Evolutionary conservation across 1,284 basidiomycete species (phyloP), one percentile per base, ranked within the genome.

Genomic region (Ustilago tritici): DNA sequence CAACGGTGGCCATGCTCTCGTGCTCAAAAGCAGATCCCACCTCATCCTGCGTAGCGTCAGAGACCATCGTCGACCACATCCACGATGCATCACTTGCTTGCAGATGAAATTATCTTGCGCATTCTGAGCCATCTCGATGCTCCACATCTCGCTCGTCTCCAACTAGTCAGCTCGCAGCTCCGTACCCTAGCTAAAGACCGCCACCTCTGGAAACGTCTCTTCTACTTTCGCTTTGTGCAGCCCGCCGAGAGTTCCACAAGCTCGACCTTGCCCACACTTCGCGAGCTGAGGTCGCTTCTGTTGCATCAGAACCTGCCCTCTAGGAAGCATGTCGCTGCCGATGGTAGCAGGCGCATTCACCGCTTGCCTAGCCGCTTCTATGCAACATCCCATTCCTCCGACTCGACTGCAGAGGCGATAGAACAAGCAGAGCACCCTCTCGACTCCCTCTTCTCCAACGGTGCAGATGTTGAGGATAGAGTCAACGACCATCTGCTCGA

Each of bases 141-240:
- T 31, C 5, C 36, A 1, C 68, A 74, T 32, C 63, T 78, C 12
- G 55, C 36, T 56, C 56, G 62, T 6, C 36, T 78, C 12, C 71
- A 75, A 36, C 31, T 35, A 34, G 71, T 71, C 49, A 66, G 38
- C 50, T 58, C 53, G 10, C 65, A 70, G 10, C 55, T 78, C 23
- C 32, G 61, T 47, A 23, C 43, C 3, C 52, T 79, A 12, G 69
- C 74, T n/a, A 61, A 62, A 43, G 78, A 79, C 35, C 74, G 59
- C 28, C 78, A 74, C 23, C 73, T 79, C 4, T 76, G 70, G 74
- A 76, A 73, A 40, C 61, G 64, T 5, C 65, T 70, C 56, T 76
- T 70, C 61, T 75, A 69, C 46, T 50, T 50, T 46, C 43, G 38
- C 38, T 78, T 74, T 19, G 66, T 78, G 4, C 67, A 46, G 8